phyloP scores from a whole-genome alignment of 495 filamentous ascomycete species.

The Cudoniella acicularis region DNA sequence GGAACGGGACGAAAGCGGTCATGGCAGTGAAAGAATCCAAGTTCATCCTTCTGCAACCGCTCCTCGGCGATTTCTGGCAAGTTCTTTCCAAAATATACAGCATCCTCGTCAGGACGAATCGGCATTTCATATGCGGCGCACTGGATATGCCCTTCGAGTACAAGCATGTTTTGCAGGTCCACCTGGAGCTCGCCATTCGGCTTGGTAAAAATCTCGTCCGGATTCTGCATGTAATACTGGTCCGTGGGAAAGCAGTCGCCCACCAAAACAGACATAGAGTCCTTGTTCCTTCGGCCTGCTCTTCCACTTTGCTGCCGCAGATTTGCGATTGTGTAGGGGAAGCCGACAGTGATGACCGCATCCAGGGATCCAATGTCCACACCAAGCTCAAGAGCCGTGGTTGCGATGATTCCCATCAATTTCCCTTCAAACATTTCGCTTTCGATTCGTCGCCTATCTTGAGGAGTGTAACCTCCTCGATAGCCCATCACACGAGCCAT shows the following conservation, averaged over 20 bases:
- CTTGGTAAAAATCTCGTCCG: constrained; percentile 91
- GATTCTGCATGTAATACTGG: constrained; percentile 96
- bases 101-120: constrained; percentile 72
- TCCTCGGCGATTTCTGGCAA: constrained; percentile 70
- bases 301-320: constrained; percentile 92
- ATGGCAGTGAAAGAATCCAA: constrained; percentile 87
- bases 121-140: constrained; percentile 96
- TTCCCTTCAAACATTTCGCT: constrained; percentile 96
- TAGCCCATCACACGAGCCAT: constrained; percentile 89
- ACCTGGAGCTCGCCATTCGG: constrained; percentile 87
- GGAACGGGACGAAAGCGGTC: constrained; percentile 84
- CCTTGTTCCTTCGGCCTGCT: constrained; percentile 88
- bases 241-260: constrained; percentile 92
- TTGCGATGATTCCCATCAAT: constrained; percentile 89
- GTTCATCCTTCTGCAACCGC: constrained; percentile 65
- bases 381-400: constrained; percentile 87
- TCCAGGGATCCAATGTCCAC: constrained; percentile 96
- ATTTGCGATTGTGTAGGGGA: constrained; percentile 93
- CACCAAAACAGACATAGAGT: constrained; percentile 86
- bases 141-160: constrained; percentile 90
- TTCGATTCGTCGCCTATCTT: constrained; percentile 88
- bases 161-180: constrained; percentile 85
- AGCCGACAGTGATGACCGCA: constrained; percentile 89
- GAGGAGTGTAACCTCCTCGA: constrained; percentile 90
- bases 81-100: constrained; percentile 73